Percentiles rank a stretch among this genome's conserved stretches.
Conservation (phyloP, 495 filamentous ascomycete genomes). For the Aspergillus asperescens region DNA sequence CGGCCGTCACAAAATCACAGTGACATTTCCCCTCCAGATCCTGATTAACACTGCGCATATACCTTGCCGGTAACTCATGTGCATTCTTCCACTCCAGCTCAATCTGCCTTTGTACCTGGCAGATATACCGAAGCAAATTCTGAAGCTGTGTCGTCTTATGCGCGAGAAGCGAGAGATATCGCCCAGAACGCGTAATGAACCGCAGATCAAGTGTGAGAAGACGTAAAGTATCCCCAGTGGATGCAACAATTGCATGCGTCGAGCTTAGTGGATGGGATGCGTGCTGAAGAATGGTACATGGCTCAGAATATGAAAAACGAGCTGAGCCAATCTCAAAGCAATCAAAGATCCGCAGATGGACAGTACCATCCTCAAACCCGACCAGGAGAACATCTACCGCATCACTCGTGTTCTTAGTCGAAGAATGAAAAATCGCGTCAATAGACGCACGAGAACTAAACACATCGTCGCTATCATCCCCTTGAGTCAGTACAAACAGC, state of each 20-base stretch:
- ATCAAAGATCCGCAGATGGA: constrained; percentile 84
- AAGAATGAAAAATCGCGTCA: constrained; percentile 64
- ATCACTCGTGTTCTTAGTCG: constrained; percentile 56
- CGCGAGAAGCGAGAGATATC: constrained; percentile 74
- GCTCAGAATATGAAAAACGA: constrained; percentile 26
- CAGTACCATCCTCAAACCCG: constrained; percentile 69
- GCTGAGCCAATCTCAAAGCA: constrained; percentile 79
- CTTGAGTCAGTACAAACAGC: neutral
- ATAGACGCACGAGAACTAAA: constrained; percentile 66
- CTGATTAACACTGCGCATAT: constrained; percentile 70
- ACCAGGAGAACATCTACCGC: constrained; percentile 77
- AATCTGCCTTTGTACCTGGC: constrained; percentile 70
- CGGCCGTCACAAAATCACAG: constrained; percentile 63
- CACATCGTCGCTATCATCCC: constrained; percentile 55
- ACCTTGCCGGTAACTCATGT: constrained; percentile 71
- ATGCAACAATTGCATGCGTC: constrained; percentile 68
- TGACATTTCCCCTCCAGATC: constrained; percentile 52
- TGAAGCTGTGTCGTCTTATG: constrained; percentile 84
- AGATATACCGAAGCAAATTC: constrained; percentile 76
- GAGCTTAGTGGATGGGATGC: constrained; percentile 67
- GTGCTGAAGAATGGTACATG: constrained; percentile 44
- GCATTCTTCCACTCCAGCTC: constrained; percentile 73
- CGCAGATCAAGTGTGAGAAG: constrained; percentile 76
- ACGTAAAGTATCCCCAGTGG: constrained; percentile 36
- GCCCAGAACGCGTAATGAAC: constrained; percentile 72